Evolutionary conservation across 116 monocot genomes (phyloP).

Genomic region (Trichopus zeylanicus): DNA sequence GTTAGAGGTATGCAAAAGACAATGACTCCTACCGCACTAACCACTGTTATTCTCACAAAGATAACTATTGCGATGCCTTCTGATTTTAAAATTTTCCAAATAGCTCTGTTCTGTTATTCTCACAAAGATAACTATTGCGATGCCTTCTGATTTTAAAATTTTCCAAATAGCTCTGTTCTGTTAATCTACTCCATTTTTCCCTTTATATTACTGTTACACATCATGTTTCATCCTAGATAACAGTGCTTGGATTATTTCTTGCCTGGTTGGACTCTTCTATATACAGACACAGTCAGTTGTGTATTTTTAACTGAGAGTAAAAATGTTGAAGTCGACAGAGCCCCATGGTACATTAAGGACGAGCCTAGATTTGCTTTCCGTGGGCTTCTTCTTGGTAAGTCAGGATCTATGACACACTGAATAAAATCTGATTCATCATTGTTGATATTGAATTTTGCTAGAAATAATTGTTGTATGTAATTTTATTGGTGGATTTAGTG

Average conservation of each 20-base stretch:
- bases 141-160: too few species aligned
- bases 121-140: neutral
- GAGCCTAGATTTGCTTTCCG: constrained; percentile 94
- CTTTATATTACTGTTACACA: neutral
- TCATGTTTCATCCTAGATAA: neutral
- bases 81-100: too few species aligned
- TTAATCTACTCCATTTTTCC: neutral
- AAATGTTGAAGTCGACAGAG: constrained; percentile 65
- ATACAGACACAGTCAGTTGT: constrained; percentile 93
- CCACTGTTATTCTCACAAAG: neutral
- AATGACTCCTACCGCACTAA: neutral
- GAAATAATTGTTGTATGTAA: too few species aligned
- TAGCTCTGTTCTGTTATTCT: too few species aligned
- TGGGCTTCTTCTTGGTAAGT: constrained; percentile 89
- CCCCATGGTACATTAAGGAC: constrained; percentile 93
- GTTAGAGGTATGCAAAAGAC: constrained; percentile 56
- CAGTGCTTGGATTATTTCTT: constrained; percentile 4
- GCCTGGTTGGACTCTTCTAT: constrained; percentile 10
- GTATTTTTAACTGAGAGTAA: constrained; percentile 77
- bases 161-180: too few species aligned
- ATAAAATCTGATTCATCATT: neutral
- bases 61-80: neutral
- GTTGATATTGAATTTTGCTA: neutral
- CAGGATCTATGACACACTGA: neutral
- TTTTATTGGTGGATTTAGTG: constrained; percentile 57